phyloP scores from a whole-genome alignment of 2,329 filamentous ascomycete species.

The Helotiales sp. region DNA sequence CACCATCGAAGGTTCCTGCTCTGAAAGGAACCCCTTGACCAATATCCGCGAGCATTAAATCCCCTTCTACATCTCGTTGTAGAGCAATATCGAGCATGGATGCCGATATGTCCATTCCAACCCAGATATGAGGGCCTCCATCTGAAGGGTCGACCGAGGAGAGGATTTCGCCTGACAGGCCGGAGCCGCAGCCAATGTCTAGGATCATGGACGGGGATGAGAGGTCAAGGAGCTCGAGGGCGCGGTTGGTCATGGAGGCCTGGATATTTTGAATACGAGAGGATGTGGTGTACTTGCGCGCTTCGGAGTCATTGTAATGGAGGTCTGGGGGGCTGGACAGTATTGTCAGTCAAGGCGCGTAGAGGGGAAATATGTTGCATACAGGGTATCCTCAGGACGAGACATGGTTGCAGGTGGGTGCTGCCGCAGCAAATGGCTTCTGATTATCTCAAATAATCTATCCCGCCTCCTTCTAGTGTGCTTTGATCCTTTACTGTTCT shows the following conservation, averaged over 20 bases:
- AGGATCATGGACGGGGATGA: conserved; percentile 81
- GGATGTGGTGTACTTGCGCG: conserved; percentile 94
- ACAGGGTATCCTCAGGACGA: conserved; percentile 94
- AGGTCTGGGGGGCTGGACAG: conserved; percentile 79
- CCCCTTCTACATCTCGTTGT: conserved; percentile 88
- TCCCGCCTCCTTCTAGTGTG: background rate
- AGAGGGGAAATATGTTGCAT: conserved; percentile 36
- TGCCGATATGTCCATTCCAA: conserved; percentile 94
- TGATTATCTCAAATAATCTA: conserved; percentile 14
- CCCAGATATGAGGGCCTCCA: conserved; percentile 87
- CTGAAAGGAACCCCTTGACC: conserved; percentile 95
- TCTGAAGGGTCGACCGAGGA: conserved; percentile 68
- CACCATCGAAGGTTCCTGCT: conserved; percentile 88
- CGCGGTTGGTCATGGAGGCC: conserved; percentile 89
- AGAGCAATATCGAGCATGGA: conserved; percentile 97
- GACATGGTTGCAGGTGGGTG: conserved; percentile 68
- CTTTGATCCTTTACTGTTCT: background rate
- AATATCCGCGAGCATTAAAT: conserved; percentile 91
- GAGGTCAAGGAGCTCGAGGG: conserved; percentile 87
- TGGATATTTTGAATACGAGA: conserved; percentile 96
- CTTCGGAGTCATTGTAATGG: conserved; percentile 95
- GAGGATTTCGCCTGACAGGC: conserved; percentile 91
- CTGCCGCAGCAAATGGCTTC: conserved; percentile 22
- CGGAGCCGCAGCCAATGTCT: conserved; percentile 94
- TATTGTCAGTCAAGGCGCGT: conserved; percentile 25